phyloP scores from a whole-genome alignment of 768 basidiomycete species.

The Boletus rubroflammeus region DNA sequence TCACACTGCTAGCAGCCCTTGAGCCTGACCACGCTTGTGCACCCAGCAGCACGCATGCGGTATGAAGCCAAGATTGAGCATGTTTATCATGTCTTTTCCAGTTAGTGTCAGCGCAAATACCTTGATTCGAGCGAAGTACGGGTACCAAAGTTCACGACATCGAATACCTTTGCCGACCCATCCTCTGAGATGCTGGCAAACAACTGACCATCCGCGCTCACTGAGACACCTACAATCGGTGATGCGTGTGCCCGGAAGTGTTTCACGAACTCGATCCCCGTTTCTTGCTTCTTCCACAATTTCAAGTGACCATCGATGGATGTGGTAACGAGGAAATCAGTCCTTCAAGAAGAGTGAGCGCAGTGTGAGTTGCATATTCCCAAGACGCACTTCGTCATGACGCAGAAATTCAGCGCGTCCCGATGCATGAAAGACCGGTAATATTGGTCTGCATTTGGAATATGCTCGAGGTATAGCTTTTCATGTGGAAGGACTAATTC shows the following conservation, averaged over 20 bases:
- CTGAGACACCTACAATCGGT: slow-evolving; percentile 74
- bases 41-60: slow-evolving; percentile 96
- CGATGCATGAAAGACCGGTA: slow-evolving; percentile 98
- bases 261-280: slow-evolving; percentile 97
- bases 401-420: slow-evolving; percentile 83
- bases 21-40: slow-evolving; percentile 82
- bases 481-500: slow-evolving; percentile 86
- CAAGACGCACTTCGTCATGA: slow-evolving; percentile 74
- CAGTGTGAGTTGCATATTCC: no score
- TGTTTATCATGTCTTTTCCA: slow-evolving; percentile 93
- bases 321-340: slow-evolving; percentile 90
- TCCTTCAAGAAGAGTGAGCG: slow-evolving; percentile 47
- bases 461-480: slow-evolving; percentile 84
- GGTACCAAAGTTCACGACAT: slow-evolving; percentile 96
- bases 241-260: slow-evolving; percentile 91
- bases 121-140: slow-evolving; percentile 3
- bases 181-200: slow-evolving; percentile 93
- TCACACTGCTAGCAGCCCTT: slow-evolving; percentile 84
- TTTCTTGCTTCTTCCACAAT: slow-evolving; percentile 98
- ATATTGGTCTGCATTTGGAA: slow-evolving; percentile 91
- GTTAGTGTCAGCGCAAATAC: neutral
- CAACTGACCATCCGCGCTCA: slow-evolving; percentile 86
- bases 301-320: slow-evolving; percentile 95
- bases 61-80: slow-evolving; percentile 81
- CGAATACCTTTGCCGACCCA: slow-evolving; percentile 91